A percentile compares a stretch with the other conserved stretches of the same genome.
phyloP scores from a whole-genome alignment of 768 basidiomycete genomes.

The Rhodotorula toruloides region DNA sequence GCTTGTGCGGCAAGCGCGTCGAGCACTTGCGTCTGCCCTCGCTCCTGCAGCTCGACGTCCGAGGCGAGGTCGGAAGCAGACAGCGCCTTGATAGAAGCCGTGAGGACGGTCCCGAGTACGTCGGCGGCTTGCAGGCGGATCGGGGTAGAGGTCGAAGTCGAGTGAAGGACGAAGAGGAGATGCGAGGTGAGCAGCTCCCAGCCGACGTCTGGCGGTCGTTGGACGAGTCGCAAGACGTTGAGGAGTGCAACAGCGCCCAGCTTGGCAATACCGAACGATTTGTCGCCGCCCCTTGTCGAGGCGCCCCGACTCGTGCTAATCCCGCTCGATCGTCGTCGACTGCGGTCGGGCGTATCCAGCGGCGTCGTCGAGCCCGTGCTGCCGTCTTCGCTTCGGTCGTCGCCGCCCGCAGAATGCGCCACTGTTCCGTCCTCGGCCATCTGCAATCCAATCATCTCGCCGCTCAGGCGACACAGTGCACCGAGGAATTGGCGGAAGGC shows the following conservation, averaged over 20 bases:
- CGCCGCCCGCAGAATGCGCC: background rate
- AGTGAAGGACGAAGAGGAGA: conserved; percentile 68
- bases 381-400: background rate
- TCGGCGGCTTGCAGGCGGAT: conserved; percentile 86
- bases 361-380: background rate
- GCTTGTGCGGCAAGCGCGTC: conserved; percentile 78
- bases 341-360: conserved; percentile 16
- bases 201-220: conserved; percentile 56
- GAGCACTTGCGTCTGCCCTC: conserved; percentile 77
- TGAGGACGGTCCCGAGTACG: conserved; percentile 75
- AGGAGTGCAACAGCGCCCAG: conserved; percentile 70
- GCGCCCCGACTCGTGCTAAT: conserved; percentile 61
- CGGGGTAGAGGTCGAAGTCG: conserved; percentile 60
- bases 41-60: conserved; percentile 59
- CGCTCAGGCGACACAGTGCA: conserved; percentile 79
- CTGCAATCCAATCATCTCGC: conserved; percentile 90
- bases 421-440: conserved; percentile 33
- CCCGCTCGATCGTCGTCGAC: conserved; percentile 69
- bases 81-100: conserved; percentile 64
- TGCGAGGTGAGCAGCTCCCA: conserved; percentile 79
- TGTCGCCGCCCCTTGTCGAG: conserved; percentile 63
- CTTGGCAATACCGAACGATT: conserved; percentile 76
- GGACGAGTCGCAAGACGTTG: conserved; percentile 82
- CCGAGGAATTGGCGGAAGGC: conserved; percentile 72
- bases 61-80: conserved; percentile 49